Conservation (phyloP, 768 basidiomycete genomes). For the Suillus cothurnatus region DNA sequence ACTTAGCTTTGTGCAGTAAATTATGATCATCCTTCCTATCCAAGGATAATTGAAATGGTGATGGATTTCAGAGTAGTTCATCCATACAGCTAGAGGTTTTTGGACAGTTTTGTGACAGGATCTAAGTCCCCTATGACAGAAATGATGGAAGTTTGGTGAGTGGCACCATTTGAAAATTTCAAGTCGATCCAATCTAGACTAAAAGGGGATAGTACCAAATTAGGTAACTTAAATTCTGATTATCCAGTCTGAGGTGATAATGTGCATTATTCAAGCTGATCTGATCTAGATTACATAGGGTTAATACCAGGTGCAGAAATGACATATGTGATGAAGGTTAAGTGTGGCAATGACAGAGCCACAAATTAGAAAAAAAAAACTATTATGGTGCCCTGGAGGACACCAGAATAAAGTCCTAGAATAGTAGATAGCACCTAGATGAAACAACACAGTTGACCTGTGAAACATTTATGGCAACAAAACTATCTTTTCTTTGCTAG, state of each 20-base stretch:
- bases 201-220: background rate
- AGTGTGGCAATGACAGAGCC: no score
- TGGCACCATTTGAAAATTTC: slow-evolving; percentile 1
- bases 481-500: no score
- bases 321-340: background rate
- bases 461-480: no score
- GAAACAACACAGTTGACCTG: no score
- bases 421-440: no score
- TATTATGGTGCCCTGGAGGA: no score
- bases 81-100: background rate
- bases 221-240: background rate
- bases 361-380: no score
- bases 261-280: background rate
- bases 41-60: background rate
- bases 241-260: background rate
- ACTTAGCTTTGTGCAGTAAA: background rate
- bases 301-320: background rate
- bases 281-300: background rate
- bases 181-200: background rate
- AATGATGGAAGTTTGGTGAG: background rate
- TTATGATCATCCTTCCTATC: background rate
- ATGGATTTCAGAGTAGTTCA: background rate
- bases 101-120: background rate
- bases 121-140: background rate
- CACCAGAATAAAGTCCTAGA: no score